A percentile compares a stretch with the other conserved stretches of the same genome.
Conservation (phyloP, 306 rosid species). For the Cajanus cajan region DNA sequence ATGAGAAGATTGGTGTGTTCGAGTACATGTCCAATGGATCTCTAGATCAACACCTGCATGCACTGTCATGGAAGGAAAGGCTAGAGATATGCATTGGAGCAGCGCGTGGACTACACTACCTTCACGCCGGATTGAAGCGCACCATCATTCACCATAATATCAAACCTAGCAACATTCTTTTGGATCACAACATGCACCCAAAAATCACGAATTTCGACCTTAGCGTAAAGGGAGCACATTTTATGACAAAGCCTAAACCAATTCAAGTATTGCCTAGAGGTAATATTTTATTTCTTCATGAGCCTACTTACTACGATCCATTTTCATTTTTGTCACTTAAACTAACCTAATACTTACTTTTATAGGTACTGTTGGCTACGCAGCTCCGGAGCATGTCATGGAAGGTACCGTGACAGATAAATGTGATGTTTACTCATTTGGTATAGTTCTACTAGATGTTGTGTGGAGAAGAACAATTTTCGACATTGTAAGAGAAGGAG, state of each 20-base stretch:
- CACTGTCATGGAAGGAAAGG: constrained; percentile 6
- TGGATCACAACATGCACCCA: background rate
- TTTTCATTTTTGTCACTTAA: too few species aligned
- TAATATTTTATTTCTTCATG: background rate
- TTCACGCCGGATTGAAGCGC: too few species aligned
- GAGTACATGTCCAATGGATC: background rate
- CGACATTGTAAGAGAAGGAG: background rate
- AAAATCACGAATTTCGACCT: background rate
- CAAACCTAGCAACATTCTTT: too few species aligned
- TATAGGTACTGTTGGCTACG: too few species aligned
- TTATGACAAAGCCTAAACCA: background rate
- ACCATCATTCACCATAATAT: too few species aligned
- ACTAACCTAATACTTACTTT: background rate
- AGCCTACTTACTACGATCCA: background rate
- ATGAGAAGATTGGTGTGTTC: background rate
- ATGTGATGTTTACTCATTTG: constrained; percentile 1
- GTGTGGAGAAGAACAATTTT: background rate
- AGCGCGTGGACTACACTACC: too few species aligned
- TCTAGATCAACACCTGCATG: background rate
- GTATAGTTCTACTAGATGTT: background rate
- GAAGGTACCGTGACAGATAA: background rate
- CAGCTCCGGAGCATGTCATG: background rate
- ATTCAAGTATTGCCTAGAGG: background rate
- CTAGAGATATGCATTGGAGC: too few species aligned
- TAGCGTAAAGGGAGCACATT: background rate